Base-by-base conservation (phyloP, 164 flowering plant genomes). In the Tinospora cordifolia region DNA sequence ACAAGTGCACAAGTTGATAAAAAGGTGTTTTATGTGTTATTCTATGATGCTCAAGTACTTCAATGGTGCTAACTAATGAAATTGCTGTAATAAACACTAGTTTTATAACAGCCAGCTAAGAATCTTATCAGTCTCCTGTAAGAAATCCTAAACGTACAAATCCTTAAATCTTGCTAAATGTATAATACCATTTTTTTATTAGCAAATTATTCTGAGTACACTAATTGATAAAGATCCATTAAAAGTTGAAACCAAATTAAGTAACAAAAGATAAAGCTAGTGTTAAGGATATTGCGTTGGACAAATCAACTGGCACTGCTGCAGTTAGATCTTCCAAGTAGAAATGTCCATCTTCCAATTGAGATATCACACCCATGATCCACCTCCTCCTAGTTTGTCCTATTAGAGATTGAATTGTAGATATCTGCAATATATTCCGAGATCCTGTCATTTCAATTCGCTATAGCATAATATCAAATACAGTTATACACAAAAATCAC, bases 351-450 rank as follows among this genome's bases (percentile, higher is more conserved):
- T 95, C 98, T 81, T 92, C 98, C 84, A 95, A 73, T 79, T 95
- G 98, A 72, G 98, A 95, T 75, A 95, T 95, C 13, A 91, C 82
- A 51, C 99, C 98, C 97, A 95, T 91, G 30, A 95, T 88, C 97
- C 97, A 92, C 79, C 81, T 86, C 79, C 83, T 85, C 57, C 97
- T 96, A 0, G 82, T 86, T 57, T 83, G 88, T 72, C 98, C 93
- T 81, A 88, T 82, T 72, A 95, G 81, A 69, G 95, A 88, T 71
- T 92, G 96, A 72, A 95, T 88, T 19, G 94, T 83, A 74, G 93
- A 89, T 78, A 95, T 80, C 99, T 95, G 84, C 78, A 78, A 73
- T 17, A 19, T 24, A 54, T 30, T 30, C 36, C 36, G 4, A 2
- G 36, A 30, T 30, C 36, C 36, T 30, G 3, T 30, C 36, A 30